Evolutionary conservation across 2,329 filamentous ascomycete genomes (phyloP).

Genomic region (Penicillium oxalicum): DNA sequence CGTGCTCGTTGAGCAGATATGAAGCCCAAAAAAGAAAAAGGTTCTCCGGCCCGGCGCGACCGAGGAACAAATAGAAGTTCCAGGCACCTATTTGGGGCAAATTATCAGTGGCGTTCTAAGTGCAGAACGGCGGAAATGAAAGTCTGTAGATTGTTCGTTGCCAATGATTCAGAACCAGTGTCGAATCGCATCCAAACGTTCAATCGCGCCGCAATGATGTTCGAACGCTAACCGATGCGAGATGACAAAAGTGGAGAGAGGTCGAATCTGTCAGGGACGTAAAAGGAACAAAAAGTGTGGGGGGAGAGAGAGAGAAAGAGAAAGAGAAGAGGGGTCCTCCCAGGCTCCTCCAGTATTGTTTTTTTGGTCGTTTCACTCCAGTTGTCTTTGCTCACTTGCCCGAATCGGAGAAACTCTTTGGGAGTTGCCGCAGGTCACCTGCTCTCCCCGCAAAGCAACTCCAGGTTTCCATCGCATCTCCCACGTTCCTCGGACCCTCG

Average conservation of each 20-base stretch:
- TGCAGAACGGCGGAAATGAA: background rate
- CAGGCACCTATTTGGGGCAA: no score
- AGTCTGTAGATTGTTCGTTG: background rate
- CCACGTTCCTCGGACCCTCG: background rate
- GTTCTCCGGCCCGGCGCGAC: background rate
- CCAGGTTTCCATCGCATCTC: slow-evolving; percentile 16
- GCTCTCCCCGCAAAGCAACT: slow-evolving; percentile 19
- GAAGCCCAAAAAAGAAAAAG: background rate
- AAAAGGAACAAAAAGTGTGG: background rate
- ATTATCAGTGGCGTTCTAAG: no score
- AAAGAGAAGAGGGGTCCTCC: background rate
- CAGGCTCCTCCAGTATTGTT: background rate
- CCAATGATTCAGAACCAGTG: background rate
- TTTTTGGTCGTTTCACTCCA: background rate
- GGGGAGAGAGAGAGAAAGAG: background rate
- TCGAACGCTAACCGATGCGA: background rate
- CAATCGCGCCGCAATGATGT: background rate
- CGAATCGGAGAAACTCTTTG: background rate
- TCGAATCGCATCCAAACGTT: background rate
- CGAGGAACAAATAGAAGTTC: background rate
- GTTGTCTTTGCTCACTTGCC: background rate
- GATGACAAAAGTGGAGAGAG: background rate
- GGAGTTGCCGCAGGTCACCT: slow-evolving; percentile 8
- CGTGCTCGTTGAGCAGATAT: no score
- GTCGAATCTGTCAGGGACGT: background rate